phyloP scores from a whole-genome alignment of 1,284 basidiomycete genomes.

The Somion occarium region DNA sequence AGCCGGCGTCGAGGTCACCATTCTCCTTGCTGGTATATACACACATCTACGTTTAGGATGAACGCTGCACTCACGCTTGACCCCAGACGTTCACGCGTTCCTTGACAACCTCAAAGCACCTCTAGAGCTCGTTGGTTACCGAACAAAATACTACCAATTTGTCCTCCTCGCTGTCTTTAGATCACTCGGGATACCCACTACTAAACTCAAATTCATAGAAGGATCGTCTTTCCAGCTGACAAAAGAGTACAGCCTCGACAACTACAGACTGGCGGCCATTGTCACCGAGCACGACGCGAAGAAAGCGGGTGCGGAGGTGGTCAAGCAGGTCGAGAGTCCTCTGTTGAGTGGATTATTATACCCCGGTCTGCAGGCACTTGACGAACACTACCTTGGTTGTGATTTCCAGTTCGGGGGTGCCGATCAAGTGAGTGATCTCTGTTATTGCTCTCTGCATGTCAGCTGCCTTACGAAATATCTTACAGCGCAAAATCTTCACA shows the following conservation, averaged over 20 bases:
- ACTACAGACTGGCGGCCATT: constrained; percentile 85
- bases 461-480: constrained; percentile 6
- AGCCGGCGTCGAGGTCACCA: constrained; percentile 88
- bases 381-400: constrained; percentile 94
- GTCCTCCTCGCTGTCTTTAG: constrained; percentile 82
- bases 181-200: constrained; percentile 88
- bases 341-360: constrained; percentile 91
- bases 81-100: constrained; percentile 91
- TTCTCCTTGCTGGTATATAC: constrained; percentile 76
- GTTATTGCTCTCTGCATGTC: not conserved
- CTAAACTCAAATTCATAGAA: constrained; percentile 80
- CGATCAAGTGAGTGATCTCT: constrained; percentile 69
- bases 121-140: constrained; percentile 85
- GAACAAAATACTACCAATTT: constrained; percentile 89
- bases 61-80: constrained; percentile 1
- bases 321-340: constrained; percentile 95
- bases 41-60: constrained; percentile 2
- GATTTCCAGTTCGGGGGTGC: constrained; percentile 99
- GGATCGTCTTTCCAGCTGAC: constrained; percentile 93
- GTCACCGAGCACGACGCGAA: constrained; percentile 96
- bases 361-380: constrained; percentile 94
- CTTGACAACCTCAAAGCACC: constrained; percentile 98
- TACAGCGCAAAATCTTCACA: constrained; percentile 97
- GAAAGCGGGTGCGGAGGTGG: constrained; percentile 98
- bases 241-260: constrained; percentile 91